Conservation (phyloP, 352 stramenopile genomes). For the Phytopythium boreale region DNA sequence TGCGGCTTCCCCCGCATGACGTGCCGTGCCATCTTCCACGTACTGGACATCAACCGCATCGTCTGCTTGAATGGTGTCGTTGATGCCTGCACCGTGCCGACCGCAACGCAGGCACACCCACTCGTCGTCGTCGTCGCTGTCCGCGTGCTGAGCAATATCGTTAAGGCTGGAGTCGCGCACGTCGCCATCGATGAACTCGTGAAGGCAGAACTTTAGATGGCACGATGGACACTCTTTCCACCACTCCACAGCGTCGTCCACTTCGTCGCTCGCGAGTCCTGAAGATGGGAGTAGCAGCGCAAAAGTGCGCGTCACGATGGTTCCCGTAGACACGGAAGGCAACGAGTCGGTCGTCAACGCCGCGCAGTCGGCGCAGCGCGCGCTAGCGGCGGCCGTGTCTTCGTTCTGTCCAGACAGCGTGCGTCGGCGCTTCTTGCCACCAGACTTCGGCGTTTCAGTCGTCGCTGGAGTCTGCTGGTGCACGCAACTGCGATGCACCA, state of each 20-base stretch:
- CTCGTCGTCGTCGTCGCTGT: constrained; percentile 24
- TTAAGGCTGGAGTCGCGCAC: constrained; percentile 22
- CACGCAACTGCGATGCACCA: constrained; percentile 38
- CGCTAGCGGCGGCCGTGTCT: background rate
- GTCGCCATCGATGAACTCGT: constrained; percentile 37
- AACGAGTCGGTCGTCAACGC: background rate
- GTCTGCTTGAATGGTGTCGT: background rate
- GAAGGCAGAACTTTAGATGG: constrained; percentile 30
- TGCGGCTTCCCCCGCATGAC: background rate
- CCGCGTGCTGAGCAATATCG: constrained; percentile 27
- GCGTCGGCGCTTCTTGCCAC: constrained; percentile 23
- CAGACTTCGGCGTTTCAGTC: constrained; percentile 14
- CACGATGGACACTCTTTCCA: constrained; percentile 28
- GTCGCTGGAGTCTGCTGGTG: constrained; percentile 4
- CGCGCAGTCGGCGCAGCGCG: constrained; percentile 12
- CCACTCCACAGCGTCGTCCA: constrained; percentile 23
- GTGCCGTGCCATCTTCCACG: background rate
- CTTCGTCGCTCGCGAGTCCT: background rate
- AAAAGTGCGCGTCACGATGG: constrained; percentile 25
- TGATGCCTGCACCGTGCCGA: background rate
- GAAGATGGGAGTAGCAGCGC: constrained; percentile 28
- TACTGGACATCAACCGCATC: background rate
- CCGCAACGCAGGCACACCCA: constrained; percentile 37
- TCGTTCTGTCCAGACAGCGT: background rate
- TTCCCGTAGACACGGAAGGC: too few relatives aligned